Evolutionary conservation across 2,329 filamentous ascomycete species (phyloP), one percentile per base, ranked within the genome.

Genomic region (Helminthosporium solani): DNA sequence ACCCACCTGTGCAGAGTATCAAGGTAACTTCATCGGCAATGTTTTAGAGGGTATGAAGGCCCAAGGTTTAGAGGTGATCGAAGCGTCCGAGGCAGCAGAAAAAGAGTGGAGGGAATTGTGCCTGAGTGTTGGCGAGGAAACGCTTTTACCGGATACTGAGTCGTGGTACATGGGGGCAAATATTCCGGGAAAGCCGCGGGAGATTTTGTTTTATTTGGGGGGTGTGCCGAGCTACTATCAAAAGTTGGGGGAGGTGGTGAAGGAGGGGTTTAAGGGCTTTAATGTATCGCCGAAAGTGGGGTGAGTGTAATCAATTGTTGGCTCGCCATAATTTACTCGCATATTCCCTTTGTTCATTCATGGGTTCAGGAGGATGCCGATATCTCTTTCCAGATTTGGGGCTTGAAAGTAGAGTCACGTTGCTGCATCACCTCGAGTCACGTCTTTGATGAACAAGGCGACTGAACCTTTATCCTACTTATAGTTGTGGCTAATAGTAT

Each of bases 1-100:
- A 0, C 81, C 82, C 0, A 74, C 75, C 0, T 74, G 70, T 1
- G 74, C 78, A 7, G 78, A 83, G 50, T 57, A 80, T 1, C 81
- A 85, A 54, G 81, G 79, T 2, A 68, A 78, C 0, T 84, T 78
- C 79, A 77, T 83, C 44, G 68, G 71, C 14, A 74, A 79, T 37
- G 61, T 63, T 34, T 78, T 84, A 43, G 64, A 70, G 28, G 73
- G 79, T 59, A 76, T 82, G 52, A 62, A 73, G 52, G 52, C 56
- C 1, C 67, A 78, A 33, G 59, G 64, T 1, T 69, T 81, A 58
- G 75, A 74, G 53, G 77, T 75, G 42, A 75, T 84, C 44, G 74
- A 83, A 47, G 71, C 78, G 0, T 75, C 71, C 30, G 30, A 50
- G 0, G 75, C 78, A 33, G 74, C 75, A 0, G 70, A 75, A 7